Percentiles rank a stretch among this genome's conserved stretches.
phyloP scores from a whole-genome alignment of 2,329 filamentous ascomycete species.

The Claviceps pazoutovae region DNA sequence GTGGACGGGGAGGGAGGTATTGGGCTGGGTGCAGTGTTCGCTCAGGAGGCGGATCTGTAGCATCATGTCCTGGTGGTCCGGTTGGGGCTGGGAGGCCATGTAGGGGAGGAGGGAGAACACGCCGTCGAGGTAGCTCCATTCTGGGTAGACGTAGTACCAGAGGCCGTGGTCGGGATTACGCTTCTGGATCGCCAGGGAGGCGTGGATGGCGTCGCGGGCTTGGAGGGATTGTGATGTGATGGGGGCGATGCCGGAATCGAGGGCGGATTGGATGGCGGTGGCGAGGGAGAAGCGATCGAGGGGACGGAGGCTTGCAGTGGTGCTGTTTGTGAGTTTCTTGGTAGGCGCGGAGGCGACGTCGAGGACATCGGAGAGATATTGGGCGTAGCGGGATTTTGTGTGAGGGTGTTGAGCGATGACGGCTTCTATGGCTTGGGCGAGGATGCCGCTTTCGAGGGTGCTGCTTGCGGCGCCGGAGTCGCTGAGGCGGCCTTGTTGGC shows the following conservation, averaged over 20 bases:
- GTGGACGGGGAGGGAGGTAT: constrained; percentile 22
- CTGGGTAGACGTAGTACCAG: constrained; percentile 29
- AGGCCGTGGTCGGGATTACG: constrained; percentile 21
- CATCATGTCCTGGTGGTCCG: constrained; percentile 11
- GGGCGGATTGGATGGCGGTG: constrained; percentile 7
- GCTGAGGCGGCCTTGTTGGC: constrained; percentile 10
- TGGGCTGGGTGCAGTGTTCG: constrained; percentile 4
- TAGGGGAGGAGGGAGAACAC: constrained; percentile 36
- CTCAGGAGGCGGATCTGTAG: constrained; percentile 10
- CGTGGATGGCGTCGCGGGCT: constrained; percentile 9
- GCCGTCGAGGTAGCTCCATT: constrained; percentile 40
- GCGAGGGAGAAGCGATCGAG: constrained; percentile 13
- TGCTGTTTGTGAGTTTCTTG: constrained; percentile 6
- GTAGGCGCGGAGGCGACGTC: constrained; percentile 4
- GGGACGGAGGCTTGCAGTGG: constrained; percentile 7
- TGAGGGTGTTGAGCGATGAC: constrained; percentile 8
- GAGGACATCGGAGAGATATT: constrained; percentile 9
- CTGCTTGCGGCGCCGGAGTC: constrained; percentile 10
- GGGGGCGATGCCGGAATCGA: neutral
- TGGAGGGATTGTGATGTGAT: constrained; percentile 1
- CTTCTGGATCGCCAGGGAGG: constrained; percentile 10
- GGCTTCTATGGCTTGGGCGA: constrained; percentile 10
- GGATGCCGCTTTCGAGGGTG: constrained; percentile 12
- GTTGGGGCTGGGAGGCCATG: constrained; percentile 8
- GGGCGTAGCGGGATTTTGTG: neutral